Base-by-base conservation (phyloP, 108 stramenopile genomes). In the Parmales sp. region DNA sequence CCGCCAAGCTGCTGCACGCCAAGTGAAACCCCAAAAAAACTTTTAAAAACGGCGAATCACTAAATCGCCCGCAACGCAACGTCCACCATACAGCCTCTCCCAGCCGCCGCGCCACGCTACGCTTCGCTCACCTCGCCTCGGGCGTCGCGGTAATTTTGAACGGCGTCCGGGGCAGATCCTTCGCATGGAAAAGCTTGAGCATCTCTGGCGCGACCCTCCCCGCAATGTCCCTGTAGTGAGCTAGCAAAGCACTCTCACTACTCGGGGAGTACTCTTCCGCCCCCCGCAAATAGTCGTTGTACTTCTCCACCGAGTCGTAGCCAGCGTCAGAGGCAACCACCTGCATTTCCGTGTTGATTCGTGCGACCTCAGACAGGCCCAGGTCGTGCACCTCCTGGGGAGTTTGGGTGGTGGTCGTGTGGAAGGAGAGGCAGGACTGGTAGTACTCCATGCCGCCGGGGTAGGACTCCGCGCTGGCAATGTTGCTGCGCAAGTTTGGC, bases 341-440 rank as follows among this genome's bases (percentile, higher is more conserved):
- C 63, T 77, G 70, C 83, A 84, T 84, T 45, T 51, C 74, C 11
- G 37, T 25, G 39, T 69, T 43, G 11, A 84, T 80, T 19, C 83
- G 50, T 9, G 18, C 48, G 9, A 84, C 77, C 63, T 84, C 83
- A 0, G 72, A 69, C 39, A 84, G 64, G 6, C 83, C 83, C 29
- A 84, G 48, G 31, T 81, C 75, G 70, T 84, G 83, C 28, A 81
- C 74, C 64, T 84, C 80, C 16, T 73, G 11, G 7, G 79, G 77
- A 5, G 78, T 79, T 75, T 79, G 77, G 44, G 23, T 66, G n/a
- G 80, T 84, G 23, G 83, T 84, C 2, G 83, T 84, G 48, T 84
- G 80, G 44, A 80, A 81, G 18, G 67, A 50, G 34, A 84, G 50
- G 48, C 80, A 79, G 45, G 77, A 73, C 63, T 63, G 45, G 46